A percentile compares a stretch with the other conserved stretches of the same genome.
Conservation (phyloP, 495 filamentous ascomycete species). For the Aspergillus nidulans region DNA sequence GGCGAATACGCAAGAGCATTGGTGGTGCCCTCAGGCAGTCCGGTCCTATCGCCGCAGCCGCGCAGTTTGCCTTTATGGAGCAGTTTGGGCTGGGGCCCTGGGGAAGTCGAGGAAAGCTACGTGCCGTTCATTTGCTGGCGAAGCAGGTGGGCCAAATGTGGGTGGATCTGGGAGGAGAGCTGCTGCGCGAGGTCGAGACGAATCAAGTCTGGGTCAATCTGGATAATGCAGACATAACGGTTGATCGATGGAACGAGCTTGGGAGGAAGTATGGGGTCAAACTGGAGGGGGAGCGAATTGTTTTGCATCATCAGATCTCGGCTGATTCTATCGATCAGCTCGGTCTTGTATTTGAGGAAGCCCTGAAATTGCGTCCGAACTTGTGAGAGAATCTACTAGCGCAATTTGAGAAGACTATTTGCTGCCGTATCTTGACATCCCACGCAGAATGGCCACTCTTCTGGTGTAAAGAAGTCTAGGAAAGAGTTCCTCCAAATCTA, state of each 20-base stretch:
- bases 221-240: neutral
- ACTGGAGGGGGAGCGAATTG: neutral
- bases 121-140: neutral
- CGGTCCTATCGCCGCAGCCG: neutral
- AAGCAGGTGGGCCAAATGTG: neutral
- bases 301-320: slow-evolving; percentile 1
- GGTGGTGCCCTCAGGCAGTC: neutral
- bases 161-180: neutral
- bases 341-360: neutral
- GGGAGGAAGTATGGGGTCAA: neutral
- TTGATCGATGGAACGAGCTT: neutral
- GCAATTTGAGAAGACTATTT: no score
- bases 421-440: no score
- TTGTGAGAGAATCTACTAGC: neutral
- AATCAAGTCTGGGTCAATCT: neutral
- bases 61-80: neutral
- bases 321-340: neutral
- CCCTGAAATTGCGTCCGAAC: neutral
- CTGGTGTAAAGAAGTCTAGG: no score
- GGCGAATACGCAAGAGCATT: neutral
- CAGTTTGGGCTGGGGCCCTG: neutral
- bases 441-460: no score
- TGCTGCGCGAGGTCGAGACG: neutral
- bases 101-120: neutral
- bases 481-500: no score